Conservation (phyloP, 306 rosid genomes). For the Inga oerstediana region DNA sequence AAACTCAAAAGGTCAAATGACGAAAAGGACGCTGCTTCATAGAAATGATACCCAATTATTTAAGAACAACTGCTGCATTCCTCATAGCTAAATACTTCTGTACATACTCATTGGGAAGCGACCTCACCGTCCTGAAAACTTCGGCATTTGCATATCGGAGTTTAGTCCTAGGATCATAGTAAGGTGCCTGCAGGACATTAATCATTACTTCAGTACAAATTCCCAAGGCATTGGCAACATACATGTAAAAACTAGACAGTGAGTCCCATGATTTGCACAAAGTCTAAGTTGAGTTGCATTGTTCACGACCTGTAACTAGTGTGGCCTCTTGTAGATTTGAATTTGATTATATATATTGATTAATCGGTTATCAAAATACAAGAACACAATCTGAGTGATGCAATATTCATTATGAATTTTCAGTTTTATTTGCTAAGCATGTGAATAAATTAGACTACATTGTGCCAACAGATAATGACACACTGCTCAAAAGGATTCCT, state of each 20-base stretch:
- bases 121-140: slow-evolving; percentile 71
- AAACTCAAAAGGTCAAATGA: neutral
- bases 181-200: slow-evolving; percentile 72
- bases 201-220: slow-evolving; percentile 1
- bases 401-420: neutral
- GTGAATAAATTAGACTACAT: neutral
- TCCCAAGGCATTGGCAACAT: neutral
- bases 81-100: slow-evolving; percentile 81
- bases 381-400: neutral
- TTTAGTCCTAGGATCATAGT: slow-evolving; percentile 82
- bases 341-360: no score
- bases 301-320: neutral
- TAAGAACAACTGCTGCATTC: slow-evolving; percentile 83
- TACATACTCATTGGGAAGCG: slow-evolving; percentile 83
- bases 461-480: slow-evolving; percentile 6
- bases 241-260: neutral
- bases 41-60: slow-evolving; percentile 37
- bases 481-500: neutral
- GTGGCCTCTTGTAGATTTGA: no score
- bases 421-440: neutral
- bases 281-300: neutral
- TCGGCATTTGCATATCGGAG: slow-evolving; percentile 86
- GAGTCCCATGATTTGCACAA: neutral
- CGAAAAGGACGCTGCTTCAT: neutral
- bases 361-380: neutral